A percentile compares a stretch with the other conserved stretches of the same genome.
Evolutionary conservation across 768 basidiomycete genomes (phyloP).

Genomic region (Lentinus brumalis): DNA sequence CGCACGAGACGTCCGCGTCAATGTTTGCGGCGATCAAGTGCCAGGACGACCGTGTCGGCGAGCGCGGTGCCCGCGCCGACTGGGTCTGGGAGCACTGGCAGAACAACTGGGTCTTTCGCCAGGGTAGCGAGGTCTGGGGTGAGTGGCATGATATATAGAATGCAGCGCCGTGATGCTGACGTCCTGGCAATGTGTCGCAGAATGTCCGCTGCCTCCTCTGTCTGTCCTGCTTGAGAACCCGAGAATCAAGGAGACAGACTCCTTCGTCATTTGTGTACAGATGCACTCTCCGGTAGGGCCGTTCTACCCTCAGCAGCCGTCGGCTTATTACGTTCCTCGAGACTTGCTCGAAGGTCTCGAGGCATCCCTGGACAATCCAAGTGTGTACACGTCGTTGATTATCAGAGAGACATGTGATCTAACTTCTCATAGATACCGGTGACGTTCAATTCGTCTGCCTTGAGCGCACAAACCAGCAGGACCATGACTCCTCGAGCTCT

Average conservation of each 20-base stretch:
- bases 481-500: conserved; percentile 27
- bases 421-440: conserved; percentile 57
- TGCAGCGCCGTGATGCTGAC: neutral
- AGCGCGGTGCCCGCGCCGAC: conserved; percentile 63
- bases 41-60: conserved; percentile 58
- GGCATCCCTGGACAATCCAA: conserved; percentile 70
- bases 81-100: conserved; percentile 80
- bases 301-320: conserved; percentile 67
- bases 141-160: conserved; percentile 20
- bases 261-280: conserved; percentile 73
- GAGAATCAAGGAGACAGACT: conserved; percentile 61
- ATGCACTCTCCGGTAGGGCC: conserved; percentile 60
- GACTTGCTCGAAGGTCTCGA: conserved; percentile 71
- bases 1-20: conserved; percentile 61
- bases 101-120: conserved; percentile 69
- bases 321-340: conserved; percentile 62
- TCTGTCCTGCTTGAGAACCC: conserved; percentile 61
- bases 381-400: conserved; percentile 37
- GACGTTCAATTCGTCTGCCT: conserved; percentile 78
- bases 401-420: neutral
- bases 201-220: conserved; percentile 64
- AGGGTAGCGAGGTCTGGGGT: conserved; percentile 78
- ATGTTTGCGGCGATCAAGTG: conserved; percentile 77
- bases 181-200: conserved; percentile 33
- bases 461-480: conserved; percentile 46